Evolutionary conservation across 2,329 filamentous ascomycete genomes (phyloP).

Genomic region (Cucurbitaria berberidis): DNA sequence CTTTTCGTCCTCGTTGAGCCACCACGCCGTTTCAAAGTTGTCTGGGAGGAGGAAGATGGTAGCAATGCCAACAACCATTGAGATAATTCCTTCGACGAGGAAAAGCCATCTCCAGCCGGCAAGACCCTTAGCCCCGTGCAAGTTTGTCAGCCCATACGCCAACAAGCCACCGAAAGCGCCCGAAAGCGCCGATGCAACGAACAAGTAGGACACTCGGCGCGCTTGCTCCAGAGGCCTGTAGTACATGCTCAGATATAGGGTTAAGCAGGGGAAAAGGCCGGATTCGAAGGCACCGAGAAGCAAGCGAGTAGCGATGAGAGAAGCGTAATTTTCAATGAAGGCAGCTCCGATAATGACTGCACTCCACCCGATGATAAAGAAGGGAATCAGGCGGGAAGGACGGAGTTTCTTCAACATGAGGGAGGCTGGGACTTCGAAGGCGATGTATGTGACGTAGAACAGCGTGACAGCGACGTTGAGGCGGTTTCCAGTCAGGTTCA

Average conservation of each 20-base stretch:
- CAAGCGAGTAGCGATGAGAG: slow-evolving; percentile 28
- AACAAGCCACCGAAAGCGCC: slow-evolving; percentile 63
- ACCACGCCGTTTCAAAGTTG: slow-evolving; percentile 54
- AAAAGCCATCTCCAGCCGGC: slow-evolving; percentile 53
- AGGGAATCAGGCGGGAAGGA: slow-evolving; percentile 21
- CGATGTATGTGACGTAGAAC: slow-evolving; percentile 60
- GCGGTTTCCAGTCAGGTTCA: slow-evolving; percentile 46
- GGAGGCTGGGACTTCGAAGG: slow-evolving; percentile 55
- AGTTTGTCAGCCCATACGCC: slow-evolving; percentile 47
- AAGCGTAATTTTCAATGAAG: slow-evolving; percentile 27
- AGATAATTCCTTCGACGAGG: slow-evolving; percentile 64
- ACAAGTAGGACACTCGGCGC: slow-evolving; percentile 58
- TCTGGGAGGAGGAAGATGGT: slow-evolving; percentile 60
- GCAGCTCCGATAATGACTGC: slow-evolving; percentile 19
- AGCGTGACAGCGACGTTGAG: slow-evolving; percentile 57
- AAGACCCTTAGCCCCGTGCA: slow-evolving; percentile 14
- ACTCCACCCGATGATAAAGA: slow-evolving; percentile 24
- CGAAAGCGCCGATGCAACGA: slow-evolving; percentile 58
- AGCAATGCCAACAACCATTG: slow-evolving; percentile 53
- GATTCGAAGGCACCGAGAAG: slow-evolving; percentile 32
- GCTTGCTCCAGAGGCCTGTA: slow-evolving; percentile 53
- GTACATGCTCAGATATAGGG: slow-evolving; percentile 26
- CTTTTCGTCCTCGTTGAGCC: slow-evolving; percentile 58
- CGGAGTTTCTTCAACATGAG: slow-evolving; percentile 53
- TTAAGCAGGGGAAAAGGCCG: slow-evolving; percentile 29